Evolutionary conservation across 495 filamentous ascomycete species (phyloP), one percentile per base, ranked within the genome.

Genomic region (Penicillium crystallinum): DNA sequence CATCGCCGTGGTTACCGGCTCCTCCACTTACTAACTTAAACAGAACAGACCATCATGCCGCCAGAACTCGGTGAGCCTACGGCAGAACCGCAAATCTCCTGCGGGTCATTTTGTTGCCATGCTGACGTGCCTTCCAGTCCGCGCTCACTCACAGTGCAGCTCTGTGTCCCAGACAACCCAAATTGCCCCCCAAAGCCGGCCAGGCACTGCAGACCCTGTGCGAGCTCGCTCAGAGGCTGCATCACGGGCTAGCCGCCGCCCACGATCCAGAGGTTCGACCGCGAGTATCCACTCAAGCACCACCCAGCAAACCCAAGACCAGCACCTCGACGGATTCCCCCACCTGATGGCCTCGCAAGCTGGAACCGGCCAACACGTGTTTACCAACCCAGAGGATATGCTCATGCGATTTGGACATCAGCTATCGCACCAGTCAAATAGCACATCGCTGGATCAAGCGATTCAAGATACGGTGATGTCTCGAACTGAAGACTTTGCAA

Each of bases 221-320:
- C 66, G 84, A 52, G 77, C 78, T 42, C 78, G 83, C 15, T 85
- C 83, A 3, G 81, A 77, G 63, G 83, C 80, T 17, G 74, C 74
- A 25, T 85, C 84, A 2, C 75, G 75, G 43, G 79, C 81, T 51
- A 78, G 77, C 60, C 86, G 82, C 62, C 80, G 88, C 38, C 80
- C 87, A 46, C 75, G 82, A 29, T 96, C 90, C 25, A 77, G 89
- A 70, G 90, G 86, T 34, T 96, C 90, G 38, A 93, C 90, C 4
- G 83, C 88, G n/a, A 92, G 89, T 46, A 81, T 84, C 12, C 86
- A 85, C 54, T 90, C 84, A 56, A 78, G 76, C 61, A 75, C 79
- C 6, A 86, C 84, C 29, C 87, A 87, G 55, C 78, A 85, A 39
- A 79, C 78, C 35, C 73, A 86, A 23, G 83, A 88, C 34, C 81